Evolutionary conservation across 305 asterid species (phyloP).

Genomic region (Petunia hybrid): DNA sequence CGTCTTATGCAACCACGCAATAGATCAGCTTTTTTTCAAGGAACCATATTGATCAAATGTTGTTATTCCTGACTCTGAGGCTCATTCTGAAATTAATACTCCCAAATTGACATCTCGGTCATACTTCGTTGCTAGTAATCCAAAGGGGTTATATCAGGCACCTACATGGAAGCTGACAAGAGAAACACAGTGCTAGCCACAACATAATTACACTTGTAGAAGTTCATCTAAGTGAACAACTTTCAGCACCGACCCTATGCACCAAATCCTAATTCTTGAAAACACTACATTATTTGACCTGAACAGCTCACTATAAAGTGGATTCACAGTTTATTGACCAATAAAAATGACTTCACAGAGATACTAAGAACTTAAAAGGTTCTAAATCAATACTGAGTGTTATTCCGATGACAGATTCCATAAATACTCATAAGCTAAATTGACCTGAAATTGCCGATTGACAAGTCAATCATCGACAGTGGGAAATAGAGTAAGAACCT

Average conservation of each 20-base stretch:
- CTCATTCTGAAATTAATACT: slow-evolving; percentile 15
- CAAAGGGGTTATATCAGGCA: slow-evolving; percentile 22
- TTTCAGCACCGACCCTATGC: slow-evolving; percentile 31
- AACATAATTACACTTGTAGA: slow-evolving; percentile 37
- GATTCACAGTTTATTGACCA: slow-evolving; percentile 32
- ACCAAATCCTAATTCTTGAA: slow-evolving; percentile 30
- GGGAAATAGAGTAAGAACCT: slow-evolving; percentile 72
- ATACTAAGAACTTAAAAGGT: slow-evolving; percentile 19
- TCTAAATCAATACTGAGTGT: slow-evolving; percentile 28
- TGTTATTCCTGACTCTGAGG: slow-evolving; percentile 21
- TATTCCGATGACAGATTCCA: background rate
- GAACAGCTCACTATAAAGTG: slow-evolving; percentile 32
- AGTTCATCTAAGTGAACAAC: slow-evolving; percentile 30
- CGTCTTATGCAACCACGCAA: slow-evolving; percentile 29
- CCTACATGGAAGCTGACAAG: slow-evolving; percentile 1
- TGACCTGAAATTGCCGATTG: background rate
- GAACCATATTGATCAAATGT: slow-evolving; percentile 25
- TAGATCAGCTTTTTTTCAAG: slow-evolving; percentile 8
- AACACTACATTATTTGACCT: slow-evolving; percentile 17
- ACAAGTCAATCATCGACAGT: slow-evolving; percentile 53
- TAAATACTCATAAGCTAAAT: background rate
- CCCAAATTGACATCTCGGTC: slow-evolving; percentile 44
- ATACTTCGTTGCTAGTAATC: slow-evolving; percentile 39
- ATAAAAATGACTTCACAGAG: slow-evolving; percentile 29
- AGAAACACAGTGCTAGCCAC: slow-evolving; percentile 31